These are phyloP conservation scores for Pezicula carpinea DNA, from an alignment of 2,329 filamentous ascomycete species.

Conservation along the genomic window DNA sequence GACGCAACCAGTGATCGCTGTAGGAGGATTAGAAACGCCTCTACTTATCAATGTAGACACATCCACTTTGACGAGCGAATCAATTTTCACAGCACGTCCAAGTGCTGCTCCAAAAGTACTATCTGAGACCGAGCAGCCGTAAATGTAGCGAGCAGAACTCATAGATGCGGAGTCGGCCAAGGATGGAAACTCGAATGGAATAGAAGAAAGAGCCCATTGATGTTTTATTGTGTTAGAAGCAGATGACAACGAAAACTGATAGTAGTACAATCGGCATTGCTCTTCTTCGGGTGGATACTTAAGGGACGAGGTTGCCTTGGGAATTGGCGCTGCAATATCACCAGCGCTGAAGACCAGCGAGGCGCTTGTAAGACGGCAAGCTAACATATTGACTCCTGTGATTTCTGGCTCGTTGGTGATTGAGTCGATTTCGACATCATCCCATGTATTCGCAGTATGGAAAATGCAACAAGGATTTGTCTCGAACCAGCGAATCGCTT, in stretches of 20 bases:
- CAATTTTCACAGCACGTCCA: slow-evolving; percentile 62
- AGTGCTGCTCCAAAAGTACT: slow-evolving; percentile 55
- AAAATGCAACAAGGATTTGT: slow-evolving; percentile 66
- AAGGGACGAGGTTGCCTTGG: slow-evolving; percentile 19
- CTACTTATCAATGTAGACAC: slow-evolving; percentile 45
- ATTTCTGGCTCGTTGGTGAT: slow-evolving; percentile 24
- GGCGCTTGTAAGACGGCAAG: slow-evolving; percentile 62
- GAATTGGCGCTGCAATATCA: slow-evolving; percentile 52
- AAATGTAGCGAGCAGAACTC: slow-evolving; percentile 55
- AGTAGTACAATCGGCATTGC: slow-evolving; percentile 67
- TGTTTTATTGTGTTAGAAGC: slow-evolving; percentile 41
- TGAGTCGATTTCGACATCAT: slow-evolving; percentile 34
- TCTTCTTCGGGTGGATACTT: slow-evolving; percentile 45
- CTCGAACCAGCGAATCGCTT: slow-evolving; percentile 60
- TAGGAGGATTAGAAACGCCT: slow-evolving; percentile 41
- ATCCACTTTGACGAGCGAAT: slow-evolving; percentile 60
- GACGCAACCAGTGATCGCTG: slow-evolving; percentile 54
- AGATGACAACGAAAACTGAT: slow-evolving; percentile 48
- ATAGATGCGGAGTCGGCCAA: slow-evolving; percentile 51
- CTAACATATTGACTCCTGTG: slow-evolving; percentile 55
- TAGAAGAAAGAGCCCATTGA: slow-evolving; percentile 60
- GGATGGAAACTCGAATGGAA: slow-evolving; percentile 66
- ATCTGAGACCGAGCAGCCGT: slow-evolving; percentile 59
- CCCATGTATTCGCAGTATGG: slow-evolving; percentile 69
- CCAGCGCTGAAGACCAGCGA: slow-evolving; percentile 61